A percentile compares a stretch with the other conserved stretches of the same genome.
Evolutionary conservation across 2,329 filamentous ascomycete genomes (phyloP).

Genomic region (Trichoderma asperellum): DNA sequence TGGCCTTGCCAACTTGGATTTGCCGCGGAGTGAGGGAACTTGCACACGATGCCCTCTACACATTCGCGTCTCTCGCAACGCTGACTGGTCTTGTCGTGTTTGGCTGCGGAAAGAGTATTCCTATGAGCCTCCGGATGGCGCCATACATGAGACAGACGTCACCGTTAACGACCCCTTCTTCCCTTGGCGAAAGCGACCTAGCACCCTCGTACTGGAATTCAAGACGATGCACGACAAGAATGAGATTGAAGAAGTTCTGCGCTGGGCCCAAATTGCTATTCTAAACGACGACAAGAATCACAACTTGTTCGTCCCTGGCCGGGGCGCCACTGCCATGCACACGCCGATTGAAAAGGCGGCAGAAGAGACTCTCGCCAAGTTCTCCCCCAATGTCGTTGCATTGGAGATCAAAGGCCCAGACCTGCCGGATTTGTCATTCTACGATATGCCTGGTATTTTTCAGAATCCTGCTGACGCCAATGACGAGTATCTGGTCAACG

Average conservation of each 20-base stretch:
- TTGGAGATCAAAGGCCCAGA: slow-evolving; percentile 74
- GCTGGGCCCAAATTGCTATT: slow-evolving; percentile 76
- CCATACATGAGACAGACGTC: slow-evolving; percentile 52
- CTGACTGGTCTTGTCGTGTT: slow-evolving; percentile 70
- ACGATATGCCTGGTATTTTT: slow-evolving; percentile 84
- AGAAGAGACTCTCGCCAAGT: slow-evolving; percentile 61
- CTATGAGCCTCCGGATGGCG: slow-evolving; percentile 50
- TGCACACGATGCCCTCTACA: slow-evolving; percentile 83
- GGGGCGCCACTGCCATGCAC: slow-evolving; percentile 48
- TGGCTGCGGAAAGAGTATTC: slow-evolving; percentile 67
- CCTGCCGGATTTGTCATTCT: slow-evolving; percentile 77
- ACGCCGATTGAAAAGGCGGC: slow-evolving; percentile 43
- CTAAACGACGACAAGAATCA: slow-evolving; percentile 66
- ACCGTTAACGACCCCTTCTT: slow-evolving; percentile 60
- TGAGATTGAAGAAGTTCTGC: slow-evolving; percentile 69
- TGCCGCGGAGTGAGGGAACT: slow-evolving; percentile 68
- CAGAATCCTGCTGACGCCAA: slow-evolving; percentile 66
- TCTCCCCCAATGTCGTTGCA: slow-evolving; percentile 80
- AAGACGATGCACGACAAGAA: slow-evolving; percentile 63
- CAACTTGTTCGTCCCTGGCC: slow-evolving; percentile 57
- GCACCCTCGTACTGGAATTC: slow-evolving; percentile 59
- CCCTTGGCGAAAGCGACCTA: slow-evolving; percentile 63
- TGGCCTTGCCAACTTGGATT: slow-evolving; percentile 68
- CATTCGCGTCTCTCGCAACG: slow-evolving; percentile 66
- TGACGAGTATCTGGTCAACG: slow-evolving; percentile 69